Conservation (phyloP, 306 rosid genomes). For the Vigna trinervia region DNA sequence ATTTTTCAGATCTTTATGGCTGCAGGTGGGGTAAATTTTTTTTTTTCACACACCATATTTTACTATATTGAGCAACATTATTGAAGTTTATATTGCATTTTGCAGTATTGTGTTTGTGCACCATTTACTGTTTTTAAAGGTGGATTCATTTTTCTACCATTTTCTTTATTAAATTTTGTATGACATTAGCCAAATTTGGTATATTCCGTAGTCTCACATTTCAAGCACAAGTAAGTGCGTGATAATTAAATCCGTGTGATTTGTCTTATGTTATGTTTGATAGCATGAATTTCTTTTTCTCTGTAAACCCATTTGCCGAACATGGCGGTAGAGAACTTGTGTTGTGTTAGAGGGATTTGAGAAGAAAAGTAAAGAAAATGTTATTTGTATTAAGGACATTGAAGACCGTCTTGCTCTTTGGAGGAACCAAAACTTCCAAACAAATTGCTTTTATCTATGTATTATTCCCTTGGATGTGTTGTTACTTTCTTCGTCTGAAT, state of each 20-base stretch:
- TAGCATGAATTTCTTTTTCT: background rate
- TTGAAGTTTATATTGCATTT: background rate
- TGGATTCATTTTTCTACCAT: background rate
- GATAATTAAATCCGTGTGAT: background rate
- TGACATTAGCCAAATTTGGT: background rate
- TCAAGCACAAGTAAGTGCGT: conserved; percentile 33
- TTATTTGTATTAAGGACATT: conserved; percentile 3
- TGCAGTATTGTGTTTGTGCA: background rate
- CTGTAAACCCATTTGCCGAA: conserved; percentile 1
- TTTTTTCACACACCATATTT: background rate
- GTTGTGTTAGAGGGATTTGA: background rate
- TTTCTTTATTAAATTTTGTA: background rate
- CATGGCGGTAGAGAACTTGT: conserved; percentile 22
- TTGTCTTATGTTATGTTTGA: conserved; percentile 32
- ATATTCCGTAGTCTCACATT: background rate
- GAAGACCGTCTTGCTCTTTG: conserved; percentile 12
- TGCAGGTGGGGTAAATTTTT: background rate
- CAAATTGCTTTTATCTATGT: conserved; percentile 12
- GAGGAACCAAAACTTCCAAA: conserved; percentile 3
- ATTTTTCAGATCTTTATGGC: background rate
- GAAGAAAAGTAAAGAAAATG: conserved; percentile 14
- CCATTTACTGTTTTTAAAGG: background rate
- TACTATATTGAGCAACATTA: background rate
- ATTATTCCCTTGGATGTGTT: conserved; percentile 1
- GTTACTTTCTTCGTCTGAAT: conserved; percentile 15